phyloP scores from a whole-genome alignment of 129 eudicot genomes.

The Tagetes patula region DNA sequence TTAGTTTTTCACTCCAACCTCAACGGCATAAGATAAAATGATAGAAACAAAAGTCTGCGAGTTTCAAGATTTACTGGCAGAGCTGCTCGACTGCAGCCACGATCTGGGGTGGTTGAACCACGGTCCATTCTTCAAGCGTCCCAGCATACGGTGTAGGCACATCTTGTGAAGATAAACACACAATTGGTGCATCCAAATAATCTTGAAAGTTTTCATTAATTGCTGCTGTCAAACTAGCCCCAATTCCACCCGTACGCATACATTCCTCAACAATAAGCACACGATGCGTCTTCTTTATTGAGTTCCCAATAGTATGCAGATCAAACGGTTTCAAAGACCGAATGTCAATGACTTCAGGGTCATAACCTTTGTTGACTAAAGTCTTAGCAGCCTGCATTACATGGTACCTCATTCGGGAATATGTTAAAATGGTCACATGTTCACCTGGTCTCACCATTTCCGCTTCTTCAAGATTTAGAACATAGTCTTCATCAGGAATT shows the following conservation, averaged over 20 bases:
- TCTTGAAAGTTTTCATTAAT: slow-evolving; percentile 86
- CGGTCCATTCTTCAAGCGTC: slow-evolving; percentile 76
- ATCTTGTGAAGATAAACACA: slow-evolving; percentile 91
- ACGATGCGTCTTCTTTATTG: slow-evolving; percentile 87
- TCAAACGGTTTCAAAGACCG: slow-evolving; percentile 92
- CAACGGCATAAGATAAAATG: background rate
- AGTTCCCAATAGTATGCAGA: slow-evolving; percentile 83
- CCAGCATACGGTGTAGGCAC: slow-evolving; percentile 99
- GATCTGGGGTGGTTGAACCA: slow-evolving; percentile 95
- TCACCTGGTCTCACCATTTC: slow-evolving; percentile 98
- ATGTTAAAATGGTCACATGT: slow-evolving; percentile 81
- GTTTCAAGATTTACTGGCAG: slow-evolving; percentile 39
- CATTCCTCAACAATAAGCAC: slow-evolving; percentile 97
- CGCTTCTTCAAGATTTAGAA: slow-evolving; percentile 81
- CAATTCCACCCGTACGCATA: slow-evolving; percentile 97
- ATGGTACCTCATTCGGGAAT: slow-evolving; percentile 94
- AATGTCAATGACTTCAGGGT: slow-evolving; percentile 95
- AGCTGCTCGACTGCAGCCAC: slow-evolving; percentile 98
- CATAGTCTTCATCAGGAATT: slow-evolving; percentile 90
- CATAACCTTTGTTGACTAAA: slow-evolving; percentile 87
- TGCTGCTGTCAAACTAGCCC: slow-evolving; percentile 94
- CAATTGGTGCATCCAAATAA: slow-evolving; percentile 86
- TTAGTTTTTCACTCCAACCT: slow-evolving; percentile 14
- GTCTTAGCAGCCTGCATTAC: slow-evolving; percentile 98
- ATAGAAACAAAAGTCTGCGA: slow-evolving; percentile 1